Evolutionary conservation across 164 flowering plant species (phyloP).

Genomic region (Vitis rupestris): DNA sequence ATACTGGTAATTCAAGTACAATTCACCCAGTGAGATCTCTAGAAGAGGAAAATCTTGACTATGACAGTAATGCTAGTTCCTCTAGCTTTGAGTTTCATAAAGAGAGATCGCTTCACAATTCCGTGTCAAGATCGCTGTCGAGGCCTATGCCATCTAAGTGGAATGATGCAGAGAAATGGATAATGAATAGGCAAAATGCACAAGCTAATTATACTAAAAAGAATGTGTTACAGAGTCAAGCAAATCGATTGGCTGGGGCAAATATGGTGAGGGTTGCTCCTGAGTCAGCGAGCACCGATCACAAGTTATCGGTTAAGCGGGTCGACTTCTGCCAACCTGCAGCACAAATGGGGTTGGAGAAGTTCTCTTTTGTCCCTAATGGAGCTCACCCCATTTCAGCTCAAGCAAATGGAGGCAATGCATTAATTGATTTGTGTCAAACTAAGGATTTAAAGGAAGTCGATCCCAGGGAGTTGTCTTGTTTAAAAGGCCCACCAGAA

Average conservation of each 20-base stretch:
- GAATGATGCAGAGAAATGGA: conserved; percentile 98
- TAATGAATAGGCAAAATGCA: conserved; percentile 50
- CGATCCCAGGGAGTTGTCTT: conserved; percentile 21
- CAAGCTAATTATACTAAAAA: conserved; percentile 44
- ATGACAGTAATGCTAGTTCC: conserved; percentile 87
- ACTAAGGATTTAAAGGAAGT: conserved; percentile 53
- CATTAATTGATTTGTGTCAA: conserved; percentile 31
- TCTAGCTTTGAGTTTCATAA: conserved; percentile 94
- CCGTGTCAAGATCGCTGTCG: conserved; percentile 39
- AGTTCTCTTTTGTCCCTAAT: conserved; percentile 43
- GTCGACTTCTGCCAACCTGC: conserved; percentile 51
- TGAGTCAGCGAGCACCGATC: conserved; percentile 45
- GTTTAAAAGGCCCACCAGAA: conserved; percentile 24
- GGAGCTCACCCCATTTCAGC: conserved; percentile 20
- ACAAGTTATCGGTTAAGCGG: conserved; percentile 33
- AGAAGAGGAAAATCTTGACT: conserved; percentile 81
- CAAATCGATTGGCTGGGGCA: conserved; percentile 29
- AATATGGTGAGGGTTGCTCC: conserved; percentile 56
- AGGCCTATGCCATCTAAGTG: conserved; percentile 82
- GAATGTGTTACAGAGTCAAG: conserved; percentile 33
- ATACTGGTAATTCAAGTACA: conserved; percentile 41
- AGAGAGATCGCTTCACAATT: conserved; percentile 50
- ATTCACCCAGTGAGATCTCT: conserved; percentile 50
- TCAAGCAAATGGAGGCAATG: conserved; percentile 27
- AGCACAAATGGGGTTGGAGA: conserved; percentile 39